A percentile compares a stretch with the other conserved stretches of the same genome.
phyloP scores from a whole-genome alignment of 148 eudicot genomes.

The Amaranthus cruentus region DNA sequence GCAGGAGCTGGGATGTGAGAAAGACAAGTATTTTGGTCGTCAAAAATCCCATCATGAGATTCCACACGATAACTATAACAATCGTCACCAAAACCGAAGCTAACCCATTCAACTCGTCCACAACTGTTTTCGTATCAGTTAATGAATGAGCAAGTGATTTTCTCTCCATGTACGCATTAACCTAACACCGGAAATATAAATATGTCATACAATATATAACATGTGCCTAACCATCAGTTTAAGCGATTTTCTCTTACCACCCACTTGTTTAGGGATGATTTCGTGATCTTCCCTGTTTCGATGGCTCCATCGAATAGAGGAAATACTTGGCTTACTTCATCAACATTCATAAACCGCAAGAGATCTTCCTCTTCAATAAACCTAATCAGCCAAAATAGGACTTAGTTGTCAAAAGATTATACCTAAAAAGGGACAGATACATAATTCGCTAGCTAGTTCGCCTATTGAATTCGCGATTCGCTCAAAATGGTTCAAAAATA shows the following conservation, averaged over 20 bases:
- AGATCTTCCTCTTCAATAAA: constrained; percentile 75
- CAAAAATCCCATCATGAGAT: constrained; percentile 66
- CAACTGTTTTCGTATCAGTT: constrained; percentile 78
- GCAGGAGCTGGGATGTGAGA: constrained; percentile 62
- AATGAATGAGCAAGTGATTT: constrained; percentile 71
- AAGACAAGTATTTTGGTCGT: constrained; percentile 66
- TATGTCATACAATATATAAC: too few relatives aligned
- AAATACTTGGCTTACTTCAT: constrained; percentile 50
- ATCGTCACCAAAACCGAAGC: constrained; percentile 40
- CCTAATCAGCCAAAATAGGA: constrained; percentile 28
- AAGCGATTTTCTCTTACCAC: constrained; percentile 44
- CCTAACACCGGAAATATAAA: constrained; percentile 32
- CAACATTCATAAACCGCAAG: constrained; percentile 50
- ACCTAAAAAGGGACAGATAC: background rate
- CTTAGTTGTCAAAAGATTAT: background rate
- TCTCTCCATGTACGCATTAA: constrained; percentile 65
- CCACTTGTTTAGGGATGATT: constrained; percentile 62
- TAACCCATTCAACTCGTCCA: constrained; percentile 66
- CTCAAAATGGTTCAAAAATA: background rate
- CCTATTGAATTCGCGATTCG: too few relatives aligned
- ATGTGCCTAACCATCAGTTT: too few relatives aligned
- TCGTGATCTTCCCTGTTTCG: constrained; percentile 61
- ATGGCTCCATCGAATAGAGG: constrained; percentile 56
- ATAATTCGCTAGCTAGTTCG: too few relatives aligned
- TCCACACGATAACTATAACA: constrained; percentile 50